phyloP scores from a whole-genome alignment of 345 rosid species.

The Triadica sebifera region DNA sequence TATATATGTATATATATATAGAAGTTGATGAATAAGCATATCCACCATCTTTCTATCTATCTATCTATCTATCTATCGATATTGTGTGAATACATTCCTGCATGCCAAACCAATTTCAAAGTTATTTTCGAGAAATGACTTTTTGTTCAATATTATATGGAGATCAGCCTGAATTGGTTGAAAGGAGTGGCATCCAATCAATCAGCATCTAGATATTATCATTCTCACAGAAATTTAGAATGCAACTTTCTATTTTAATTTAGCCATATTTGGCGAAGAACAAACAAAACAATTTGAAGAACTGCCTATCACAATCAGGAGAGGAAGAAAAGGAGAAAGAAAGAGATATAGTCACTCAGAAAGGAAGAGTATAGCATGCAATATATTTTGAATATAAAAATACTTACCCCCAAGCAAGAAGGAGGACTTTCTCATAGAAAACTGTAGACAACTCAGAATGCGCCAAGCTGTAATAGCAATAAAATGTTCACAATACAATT shows the following conservation, averaged over 20 bases:
- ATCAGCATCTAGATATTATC: not conserved
- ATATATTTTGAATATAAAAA: not conserved
- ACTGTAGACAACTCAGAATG: constrained; percentile 95
- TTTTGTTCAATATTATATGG: not conserved
- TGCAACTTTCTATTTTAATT: no score
- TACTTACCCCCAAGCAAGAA: constrained; percentile 95
- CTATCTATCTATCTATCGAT: no score
- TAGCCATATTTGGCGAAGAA: not conserved
- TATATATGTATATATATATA: no score
- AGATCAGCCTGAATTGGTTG: not conserved
- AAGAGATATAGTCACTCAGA: no score
- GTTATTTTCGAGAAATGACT: not conserved
- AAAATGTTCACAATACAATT: constrained; percentile 19
- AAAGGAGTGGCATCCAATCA: not conserved
- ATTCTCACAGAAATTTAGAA: not conserved
- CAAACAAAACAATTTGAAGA: not conserved
- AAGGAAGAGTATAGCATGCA: not conserved
- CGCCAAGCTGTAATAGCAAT: constrained; percentile 66
- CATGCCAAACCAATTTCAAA: no score
- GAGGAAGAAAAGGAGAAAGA: not conserved
- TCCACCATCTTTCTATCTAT: not conserved
- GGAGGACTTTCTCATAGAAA: constrained; percentile 92
- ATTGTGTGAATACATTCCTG: no score
- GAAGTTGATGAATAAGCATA: no score
- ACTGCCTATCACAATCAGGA: no score